Percentiles rank a stretch among this genome's conserved stretches.
Evolutionary conservation across 805 yeast species (phyloP).

Genomic region (Yarrowia divulgata): DNA sequence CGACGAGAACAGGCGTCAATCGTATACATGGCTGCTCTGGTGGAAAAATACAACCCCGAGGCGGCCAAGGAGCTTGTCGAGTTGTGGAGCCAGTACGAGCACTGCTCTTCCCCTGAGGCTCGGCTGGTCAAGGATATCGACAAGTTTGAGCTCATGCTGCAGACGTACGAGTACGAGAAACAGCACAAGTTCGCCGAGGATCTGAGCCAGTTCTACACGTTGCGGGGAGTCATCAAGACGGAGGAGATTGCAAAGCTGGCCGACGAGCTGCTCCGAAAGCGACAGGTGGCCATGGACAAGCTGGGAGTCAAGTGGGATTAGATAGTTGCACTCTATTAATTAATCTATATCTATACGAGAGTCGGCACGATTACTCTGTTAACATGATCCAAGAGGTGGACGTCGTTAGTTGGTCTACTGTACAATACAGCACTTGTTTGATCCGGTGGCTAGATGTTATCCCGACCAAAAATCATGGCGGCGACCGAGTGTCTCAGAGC

Average conservation of each 20-base stretch:
- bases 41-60: constrained; percentile 66
- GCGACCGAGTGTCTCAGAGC: constrained; percentile 83
- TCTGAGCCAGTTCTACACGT: constrained; percentile 72
- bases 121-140: constrained; percentile 92
- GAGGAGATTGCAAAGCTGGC: constrained; percentile 74
- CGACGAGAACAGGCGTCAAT: constrained; percentile 80
- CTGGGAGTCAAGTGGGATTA: constrained; percentile 24
- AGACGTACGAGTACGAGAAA: constrained; percentile 70
- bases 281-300: constrained; percentile 54
- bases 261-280: constrained; percentile 60
- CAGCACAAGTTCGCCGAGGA: constrained; percentile 62
- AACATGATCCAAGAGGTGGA: no score
- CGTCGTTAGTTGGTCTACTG: no score
- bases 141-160: constrained; percentile 78
- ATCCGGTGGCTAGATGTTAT: constrained; percentile 60
- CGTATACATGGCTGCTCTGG: constrained; percentile 64
- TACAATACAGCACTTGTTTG: no score
- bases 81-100: constrained; percentile 90
- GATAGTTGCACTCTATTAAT: not conserved
- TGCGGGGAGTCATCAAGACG: constrained; percentile 69
- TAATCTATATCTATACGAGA: constrained; percentile 3
- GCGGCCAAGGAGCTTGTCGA: constrained; percentile 72
- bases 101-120: constrained; percentile 81
- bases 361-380: not conserved
- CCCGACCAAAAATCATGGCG: constrained; percentile 85